Evolutionary conservation across 345 rosid genomes (phyloP).

Genomic region (Boechera divaricarpa): DNA sequence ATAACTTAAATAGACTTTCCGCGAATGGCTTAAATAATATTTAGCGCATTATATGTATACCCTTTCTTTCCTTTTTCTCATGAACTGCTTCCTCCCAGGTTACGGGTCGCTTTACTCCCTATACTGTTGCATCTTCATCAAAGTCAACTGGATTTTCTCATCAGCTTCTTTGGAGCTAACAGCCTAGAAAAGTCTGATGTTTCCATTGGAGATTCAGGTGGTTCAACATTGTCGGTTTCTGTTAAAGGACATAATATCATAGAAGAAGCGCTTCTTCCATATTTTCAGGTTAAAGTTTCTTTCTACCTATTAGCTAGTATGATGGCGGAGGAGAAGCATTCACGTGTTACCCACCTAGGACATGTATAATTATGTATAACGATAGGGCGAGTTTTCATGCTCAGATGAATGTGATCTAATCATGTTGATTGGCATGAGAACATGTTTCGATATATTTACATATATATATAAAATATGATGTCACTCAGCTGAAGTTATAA

Average conservation of each 20-base stretch:
- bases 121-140: slow-evolving; percentile 90
- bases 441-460: neutral
- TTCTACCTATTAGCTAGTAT: slow-evolving; percentile 17
- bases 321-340: slow-evolving; percentile 16
- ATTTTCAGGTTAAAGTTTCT: slow-evolving; percentile 72
- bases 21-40: slow-evolving; percentile 5
- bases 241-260: slow-evolving; percentile 53
- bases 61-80: slow-evolving; percentile 23
- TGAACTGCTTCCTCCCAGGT: slow-evolving; percentile 56
- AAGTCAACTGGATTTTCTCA: slow-evolving; percentile 89
- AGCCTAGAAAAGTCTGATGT: slow-evolving; percentile 54
- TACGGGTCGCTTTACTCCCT: slow-evolving; percentile 79
- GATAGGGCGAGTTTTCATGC: slow-evolving; percentile 18
- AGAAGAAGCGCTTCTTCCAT: slow-evolving; percentile 94
- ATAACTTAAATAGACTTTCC: neutral
- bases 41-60: slow-evolving; percentile 7
- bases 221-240: slow-evolving; percentile 45
- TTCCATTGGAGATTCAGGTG: slow-evolving; percentile 49
- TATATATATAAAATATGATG: slow-evolving; percentile 5
- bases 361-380: neutral
- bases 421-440: slow-evolving; percentile 20
- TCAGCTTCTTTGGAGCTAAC: slow-evolving; percentile 73
- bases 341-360: slow-evolving; percentile 23
- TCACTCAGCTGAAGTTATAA: slow-evolving; percentile 14
- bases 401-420: slow-evolving; percentile 19